Conservation (phyloP, 1,139 yeast genomes). For the Kurtzmaniella quercitrusa region DNA sequence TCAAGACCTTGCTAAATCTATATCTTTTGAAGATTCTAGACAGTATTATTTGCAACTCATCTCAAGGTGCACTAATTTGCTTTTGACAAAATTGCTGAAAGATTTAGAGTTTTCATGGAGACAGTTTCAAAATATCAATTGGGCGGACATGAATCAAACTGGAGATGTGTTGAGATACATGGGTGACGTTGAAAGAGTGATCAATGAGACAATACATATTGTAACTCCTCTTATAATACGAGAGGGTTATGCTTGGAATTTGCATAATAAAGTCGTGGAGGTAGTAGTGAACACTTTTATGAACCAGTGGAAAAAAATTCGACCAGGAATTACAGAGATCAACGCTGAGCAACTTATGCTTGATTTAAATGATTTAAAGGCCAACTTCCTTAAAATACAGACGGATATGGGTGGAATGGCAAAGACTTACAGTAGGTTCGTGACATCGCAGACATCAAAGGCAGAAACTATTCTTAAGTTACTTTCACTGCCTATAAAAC, state of each 20-base stretch:
- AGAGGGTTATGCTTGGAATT: conserved; percentile 66
- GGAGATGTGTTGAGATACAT: conserved; percentile 72
- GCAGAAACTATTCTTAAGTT: conserved; percentile 66
- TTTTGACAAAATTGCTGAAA: conserved; percentile 55
- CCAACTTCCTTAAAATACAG: conserved; percentile 52
- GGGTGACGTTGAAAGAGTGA: conserved; percentile 51
- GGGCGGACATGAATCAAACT: conserved; percentile 62
- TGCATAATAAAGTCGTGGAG: conserved; percentile 77
- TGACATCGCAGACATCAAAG: conserved; percentile 45
- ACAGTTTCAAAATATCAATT: conserved; percentile 76
- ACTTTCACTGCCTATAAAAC: conserved; percentile 58
- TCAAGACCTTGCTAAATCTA: conserved; percentile 28
- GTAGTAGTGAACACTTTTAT: conserved; percentile 54
- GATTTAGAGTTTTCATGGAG: conserved; percentile 77
- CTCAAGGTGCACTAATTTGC: conserved; percentile 51
- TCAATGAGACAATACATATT: conserved; percentile 37
- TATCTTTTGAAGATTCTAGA: conserved; percentile 52
- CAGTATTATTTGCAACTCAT: conserved; percentile 57
- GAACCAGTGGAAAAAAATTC: conserved; percentile 51
- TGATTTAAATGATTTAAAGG: conserved; percentile 65
- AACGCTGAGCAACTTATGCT: conserved; percentile 79
- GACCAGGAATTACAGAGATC: conserved; percentile 57
- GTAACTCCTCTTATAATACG: conserved; percentile 63
- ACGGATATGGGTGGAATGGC: conserved; percentile 17
- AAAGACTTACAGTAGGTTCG: conserved; percentile 40